Conservation (phyloP, 805 yeast genomes). For the Sugiyamaella marilandica region DNA sequence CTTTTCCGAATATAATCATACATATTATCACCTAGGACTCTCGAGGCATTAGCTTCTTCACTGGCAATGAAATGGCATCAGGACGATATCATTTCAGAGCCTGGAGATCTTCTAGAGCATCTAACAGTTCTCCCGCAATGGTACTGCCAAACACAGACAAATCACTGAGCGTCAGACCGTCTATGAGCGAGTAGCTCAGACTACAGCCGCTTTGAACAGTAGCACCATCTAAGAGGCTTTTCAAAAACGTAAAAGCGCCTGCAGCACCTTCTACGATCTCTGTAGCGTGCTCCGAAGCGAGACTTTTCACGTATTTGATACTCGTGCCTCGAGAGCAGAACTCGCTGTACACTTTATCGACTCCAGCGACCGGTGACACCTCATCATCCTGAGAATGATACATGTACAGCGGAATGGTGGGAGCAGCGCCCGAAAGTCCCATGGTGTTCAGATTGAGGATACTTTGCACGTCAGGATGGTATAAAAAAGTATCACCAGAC, state of each 20-base stretch:
- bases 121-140: neutral
- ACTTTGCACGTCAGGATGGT: conserved; percentile 9
- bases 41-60: too few relatives aligned
- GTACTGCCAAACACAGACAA: neutral
- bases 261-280: conserved; percentile 12
- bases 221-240: neutral
- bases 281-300: conserved; percentile 11
- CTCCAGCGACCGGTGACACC: conserved; percentile 18
- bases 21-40: too few relatives aligned
- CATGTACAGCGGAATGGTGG: conserved; percentile 23
- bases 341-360: conserved; percentile 15
- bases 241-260: conserved; percentile 7
- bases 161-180: neutral
- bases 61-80: neutral
- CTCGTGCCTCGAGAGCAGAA: conserved; percentile 25
- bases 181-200: neutral
- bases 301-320: conserved; percentile 19
- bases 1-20: too few relatives aligned
- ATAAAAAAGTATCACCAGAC: conserved; percentile 18
- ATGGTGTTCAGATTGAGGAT: conserved; percentile 21
- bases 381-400: conserved; percentile 28
- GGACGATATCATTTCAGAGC: too few relatives aligned
- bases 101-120: neutral
- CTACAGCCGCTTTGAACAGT: neutral
- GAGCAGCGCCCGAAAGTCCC: conserved; percentile 21